phyloP scores from a whole-genome alignment of 768 basidiomycete species.

The Suillus spraguei region DNA sequence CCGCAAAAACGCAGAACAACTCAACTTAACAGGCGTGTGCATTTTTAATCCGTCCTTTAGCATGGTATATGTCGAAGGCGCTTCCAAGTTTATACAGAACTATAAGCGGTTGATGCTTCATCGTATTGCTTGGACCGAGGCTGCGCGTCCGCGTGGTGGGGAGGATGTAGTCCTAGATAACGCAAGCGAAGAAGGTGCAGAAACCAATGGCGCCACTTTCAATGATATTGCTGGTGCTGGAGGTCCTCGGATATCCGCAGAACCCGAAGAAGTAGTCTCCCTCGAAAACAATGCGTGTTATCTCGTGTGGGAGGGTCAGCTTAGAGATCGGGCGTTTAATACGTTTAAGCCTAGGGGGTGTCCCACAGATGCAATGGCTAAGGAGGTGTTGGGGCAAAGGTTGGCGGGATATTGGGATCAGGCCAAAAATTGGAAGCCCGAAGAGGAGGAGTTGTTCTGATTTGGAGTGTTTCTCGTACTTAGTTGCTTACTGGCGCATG shows the following conservation, averaged over 20 bases:
- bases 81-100: constrained; percentile 77
- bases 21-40: constrained; percentile 84
- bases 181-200: constrained; percentile 44
- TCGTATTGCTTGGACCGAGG: constrained; percentile 94
- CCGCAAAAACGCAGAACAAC: constrained; percentile 93
- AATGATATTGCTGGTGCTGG: constrained; percentile 33
- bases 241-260: constrained; percentile 28
- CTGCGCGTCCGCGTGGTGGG: constrained; percentile 74
- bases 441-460: constrained; percentile 76
- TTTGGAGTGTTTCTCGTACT: not conserved
- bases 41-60: constrained; percentile 90
- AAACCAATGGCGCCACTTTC: constrained; percentile 23
- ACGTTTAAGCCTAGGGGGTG: constrained; percentile 81
- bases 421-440: constrained; percentile 86
- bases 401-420: constrained; percentile 93
- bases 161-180: constrained; percentile 72
- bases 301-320: constrained; percentile 90
- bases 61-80: constrained; percentile 94
- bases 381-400: constrained; percentile 84
- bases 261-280: constrained; percentile 38
- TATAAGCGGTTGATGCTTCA: constrained; percentile 87
- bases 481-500: not conserved
- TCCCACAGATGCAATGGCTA: constrained; percentile 82
- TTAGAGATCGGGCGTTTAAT: constrained; percentile 81
- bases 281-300: constrained; percentile 88